Evolutionary conservation across 345 rosid species (phyloP).

Genomic region (Citrus unshiu): DNA sequence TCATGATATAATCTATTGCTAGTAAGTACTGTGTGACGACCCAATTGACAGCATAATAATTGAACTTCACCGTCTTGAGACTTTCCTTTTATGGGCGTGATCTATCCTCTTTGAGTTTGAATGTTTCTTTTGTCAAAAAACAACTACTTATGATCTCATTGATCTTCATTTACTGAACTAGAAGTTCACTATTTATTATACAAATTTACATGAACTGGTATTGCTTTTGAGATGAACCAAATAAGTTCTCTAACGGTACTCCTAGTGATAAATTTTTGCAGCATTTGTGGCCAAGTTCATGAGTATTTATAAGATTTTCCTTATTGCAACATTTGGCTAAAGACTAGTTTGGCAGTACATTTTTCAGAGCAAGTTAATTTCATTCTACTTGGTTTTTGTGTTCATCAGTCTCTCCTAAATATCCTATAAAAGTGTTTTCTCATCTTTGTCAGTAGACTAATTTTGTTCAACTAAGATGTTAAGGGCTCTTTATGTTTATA

Average conservation of each 20-base stretch:
- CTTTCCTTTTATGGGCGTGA: not conserved
- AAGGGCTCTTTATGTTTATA: not conserved
- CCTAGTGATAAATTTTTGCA: constrained; percentile 27
- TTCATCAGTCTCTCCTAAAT: not conserved
- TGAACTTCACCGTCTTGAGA: not conserved
- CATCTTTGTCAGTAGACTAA: not conserved
- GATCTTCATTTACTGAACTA: no score
- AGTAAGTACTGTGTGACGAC: not conserved
- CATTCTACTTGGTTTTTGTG: not conserved
- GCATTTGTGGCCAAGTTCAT: constrained; percentile 94
- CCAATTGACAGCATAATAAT: not conserved
- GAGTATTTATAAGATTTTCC: constrained; percentile 87
- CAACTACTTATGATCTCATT: not conserved
- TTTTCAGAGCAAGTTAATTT: not conserved
- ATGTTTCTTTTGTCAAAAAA: not conserved
- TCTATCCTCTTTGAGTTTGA: not conserved
- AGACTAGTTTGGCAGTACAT: constrained; percentile 1
- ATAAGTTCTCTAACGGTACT: not conserved
- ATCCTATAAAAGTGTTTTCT: not conserved
- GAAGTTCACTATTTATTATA: not conserved
- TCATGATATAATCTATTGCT: not conserved
- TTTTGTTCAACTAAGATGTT: not conserved
- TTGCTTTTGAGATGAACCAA: not conserved
- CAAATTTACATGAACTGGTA: not conserved
- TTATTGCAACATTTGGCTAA: constrained; percentile 76